A percentile compares a stretch with the other conserved stretches of the same genome.
phyloP scores from a whole-genome alignment of 108 stramenopile genomes.

The Pseudonitzschia delicatissima region DNA sequence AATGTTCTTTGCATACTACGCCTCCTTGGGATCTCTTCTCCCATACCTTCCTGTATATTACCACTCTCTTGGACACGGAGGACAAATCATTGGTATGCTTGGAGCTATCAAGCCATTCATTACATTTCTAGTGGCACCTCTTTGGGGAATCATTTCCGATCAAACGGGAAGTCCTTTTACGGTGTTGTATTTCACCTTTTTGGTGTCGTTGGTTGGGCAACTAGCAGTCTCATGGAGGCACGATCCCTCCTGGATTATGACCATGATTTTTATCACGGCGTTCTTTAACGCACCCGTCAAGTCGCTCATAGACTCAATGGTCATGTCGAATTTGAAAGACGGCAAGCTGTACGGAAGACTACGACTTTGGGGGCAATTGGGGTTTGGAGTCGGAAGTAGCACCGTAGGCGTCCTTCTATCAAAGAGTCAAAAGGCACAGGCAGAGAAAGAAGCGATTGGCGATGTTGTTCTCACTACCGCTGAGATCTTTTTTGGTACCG shows the following conservation, averaged over 20 bases:
- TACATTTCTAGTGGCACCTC: slow-evolving; percentile 89
- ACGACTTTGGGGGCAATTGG: slow-evolving; percentile 93
- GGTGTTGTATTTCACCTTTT: slow-evolving; percentile 85
- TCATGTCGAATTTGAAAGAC: slow-evolving; percentile 67
- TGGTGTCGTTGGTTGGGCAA: slow-evolving; percentile 74
- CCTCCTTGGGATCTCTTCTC: slow-evolving; percentile 82
- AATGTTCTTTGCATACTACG: slow-evolving; percentile 89
- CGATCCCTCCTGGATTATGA: slow-evolving; percentile 64
- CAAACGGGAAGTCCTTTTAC: slow-evolving; percentile 66
- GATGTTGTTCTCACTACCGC: slow-evolving; percentile 6
- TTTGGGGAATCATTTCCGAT: slow-evolving; percentile 93
- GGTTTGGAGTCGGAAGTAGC: slow-evolving; percentile 89
- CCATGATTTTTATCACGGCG: slow-evolving; percentile 83
- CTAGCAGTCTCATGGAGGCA: slow-evolving; percentile 56
- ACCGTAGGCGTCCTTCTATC: slow-evolving; percentile 51
- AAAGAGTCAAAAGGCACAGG: slow-evolving; percentile 24
- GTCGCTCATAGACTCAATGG: slow-evolving; percentile 89
- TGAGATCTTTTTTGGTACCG: neutral
- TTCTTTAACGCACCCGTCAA: slow-evolving; percentile 93
- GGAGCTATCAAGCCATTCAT: slow-evolving; percentile 94
- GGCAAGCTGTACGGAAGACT: slow-evolving; percentile 85
- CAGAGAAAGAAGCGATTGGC: slow-evolving; percentile 9
- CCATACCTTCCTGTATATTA: slow-evolving; percentile 96
- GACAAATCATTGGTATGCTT: slow-evolving; percentile 84
- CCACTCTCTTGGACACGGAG: slow-evolving; percentile 85